A percentile compares a stretch with the other conserved stretches of the same genome.
phyloP scores from a whole-genome alignment of 2,329 filamentous ascomycete species.

The Venturiaceae sp. region DNA sequence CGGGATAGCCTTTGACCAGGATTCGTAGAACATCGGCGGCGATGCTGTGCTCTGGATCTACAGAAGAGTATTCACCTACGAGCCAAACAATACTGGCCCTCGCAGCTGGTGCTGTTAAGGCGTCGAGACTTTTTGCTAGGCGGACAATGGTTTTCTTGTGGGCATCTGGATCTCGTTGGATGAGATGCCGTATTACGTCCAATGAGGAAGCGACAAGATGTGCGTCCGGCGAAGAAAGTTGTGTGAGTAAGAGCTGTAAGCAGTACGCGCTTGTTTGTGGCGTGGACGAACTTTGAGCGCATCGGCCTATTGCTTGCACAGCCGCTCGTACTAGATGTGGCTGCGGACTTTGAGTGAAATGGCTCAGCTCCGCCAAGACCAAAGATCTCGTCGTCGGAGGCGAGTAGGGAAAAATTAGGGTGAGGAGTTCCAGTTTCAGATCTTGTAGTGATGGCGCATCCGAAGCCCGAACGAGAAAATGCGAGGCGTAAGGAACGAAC shows the following conservation, averaged over 20 bases:
- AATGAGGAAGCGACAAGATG: constrained; percentile 85
- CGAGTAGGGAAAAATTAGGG: constrained; percentile 80
- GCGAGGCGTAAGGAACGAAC: constrained; percentile 82
- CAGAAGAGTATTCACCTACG: constrained; percentile 83
- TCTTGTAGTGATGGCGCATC: constrained; percentile 79
- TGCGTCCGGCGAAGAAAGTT: constrained; percentile 81
- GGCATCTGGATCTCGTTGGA: constrained; percentile 75
- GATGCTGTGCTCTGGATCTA: constrained; percentile 75
- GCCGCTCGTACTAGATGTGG: constrained; percentile 76
- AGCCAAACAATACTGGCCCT: constrained; percentile 96
- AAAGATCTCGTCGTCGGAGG: constrained; percentile 63
- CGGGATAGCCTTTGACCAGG: constrained; percentile 71
- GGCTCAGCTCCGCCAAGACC: constrained; percentile 85
- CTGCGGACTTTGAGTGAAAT: constrained; percentile 72
- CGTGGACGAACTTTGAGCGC: constrained; percentile 56
- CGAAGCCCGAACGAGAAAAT: constrained; percentile 76
- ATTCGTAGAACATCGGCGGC: constrained; percentile 88
- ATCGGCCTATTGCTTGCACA: constrained; percentile 86
- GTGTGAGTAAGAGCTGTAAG: constrained; percentile 69
- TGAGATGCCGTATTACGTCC: constrained; percentile 90
- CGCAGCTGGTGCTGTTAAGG: constrained; percentile 76
- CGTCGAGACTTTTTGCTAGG: constrained; percentile 83
- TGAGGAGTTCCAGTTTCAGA: constrained; percentile 83
- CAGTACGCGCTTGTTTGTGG: constrained; percentile 57
- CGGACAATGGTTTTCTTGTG: constrained; percentile 71